phyloP scores from a whole-genome alignment of 164 flowering plant genomes.

The Chimonanthus salicifolius region DNA sequence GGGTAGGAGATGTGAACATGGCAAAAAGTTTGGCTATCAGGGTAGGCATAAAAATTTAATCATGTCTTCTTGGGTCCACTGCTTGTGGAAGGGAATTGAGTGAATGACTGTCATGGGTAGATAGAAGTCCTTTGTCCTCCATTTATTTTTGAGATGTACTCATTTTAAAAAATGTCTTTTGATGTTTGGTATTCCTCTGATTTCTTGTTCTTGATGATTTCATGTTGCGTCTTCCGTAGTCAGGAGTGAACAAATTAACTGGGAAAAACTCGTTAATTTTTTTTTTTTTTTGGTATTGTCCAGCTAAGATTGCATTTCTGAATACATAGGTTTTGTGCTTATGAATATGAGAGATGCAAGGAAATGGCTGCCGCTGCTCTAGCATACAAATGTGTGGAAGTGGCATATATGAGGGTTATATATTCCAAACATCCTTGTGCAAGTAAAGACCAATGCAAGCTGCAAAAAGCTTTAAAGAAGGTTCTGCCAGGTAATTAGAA shows the following conservation, averaged over 20 bases:
- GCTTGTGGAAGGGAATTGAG: too few relatives aligned
- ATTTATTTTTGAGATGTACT: too few relatives aligned
- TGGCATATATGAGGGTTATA: slow-evolving; percentile 67
- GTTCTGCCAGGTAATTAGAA: slow-evolving; percentile 57
- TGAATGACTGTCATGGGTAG: too few relatives aligned
- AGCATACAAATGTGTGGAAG: slow-evolving; percentile 89
- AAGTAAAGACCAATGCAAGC: slow-evolving; percentile 45
- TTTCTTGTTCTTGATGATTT: neutral
- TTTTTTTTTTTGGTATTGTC: neutral
- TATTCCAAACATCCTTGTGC: slow-evolving; percentile 38
- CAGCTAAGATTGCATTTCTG: neutral
- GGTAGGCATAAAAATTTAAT: too few relatives aligned
- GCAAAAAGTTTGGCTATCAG: too few relatives aligned
- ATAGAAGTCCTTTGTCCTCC: too few relatives aligned
- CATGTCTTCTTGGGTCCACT: too few relatives aligned
- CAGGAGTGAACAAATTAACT: too few relatives aligned
- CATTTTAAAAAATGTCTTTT: too few relatives aligned
- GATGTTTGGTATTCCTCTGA: neutral
- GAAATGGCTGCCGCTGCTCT: slow-evolving; percentile 80
- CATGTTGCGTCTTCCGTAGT: too few relatives aligned
- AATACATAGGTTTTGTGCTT: slow-evolving; percentile 55
- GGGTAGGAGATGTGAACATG: too few relatives aligned
- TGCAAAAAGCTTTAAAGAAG: slow-evolving; percentile 53
- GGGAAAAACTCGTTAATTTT: too few relatives aligned
- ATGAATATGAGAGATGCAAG: slow-evolving; percentile 54